These are phyloP conservation scores for Aplosporella prunicola DNA, from an alignment of 2,329 filamentous ascomycete genomes.

Conservation along the genomic window DNA sequence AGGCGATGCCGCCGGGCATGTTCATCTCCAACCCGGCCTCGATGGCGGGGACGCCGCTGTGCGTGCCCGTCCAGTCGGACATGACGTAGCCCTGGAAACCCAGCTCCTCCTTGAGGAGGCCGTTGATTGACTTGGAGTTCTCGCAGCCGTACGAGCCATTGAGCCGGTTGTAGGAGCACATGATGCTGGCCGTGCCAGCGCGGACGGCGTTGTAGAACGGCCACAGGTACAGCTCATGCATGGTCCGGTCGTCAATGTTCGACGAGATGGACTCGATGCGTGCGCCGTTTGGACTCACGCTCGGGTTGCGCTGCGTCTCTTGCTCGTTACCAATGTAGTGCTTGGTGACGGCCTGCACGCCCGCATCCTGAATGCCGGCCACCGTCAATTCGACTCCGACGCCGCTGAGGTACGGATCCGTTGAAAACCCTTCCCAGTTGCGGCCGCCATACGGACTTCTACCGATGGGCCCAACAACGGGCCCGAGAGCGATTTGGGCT, in stretches of 20 bases:
- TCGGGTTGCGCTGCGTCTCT: constrained; percentile 40
- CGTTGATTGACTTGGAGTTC: constrained; percentile 37
- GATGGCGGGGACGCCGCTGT: constrained; percentile 19
- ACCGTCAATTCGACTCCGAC: constrained; percentile 35
- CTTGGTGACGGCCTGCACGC: constrained; percentile 35
- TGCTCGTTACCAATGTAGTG: constrained; percentile 58
- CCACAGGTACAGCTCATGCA: constrained; percentile 71
- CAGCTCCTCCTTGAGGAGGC: constrained; percentile 42
- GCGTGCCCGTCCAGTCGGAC: constrained; percentile 16
- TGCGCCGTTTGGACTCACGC: constrained; percentile 22
- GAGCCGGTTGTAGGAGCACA: constrained; percentile 37
- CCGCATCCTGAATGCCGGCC: constrained; percentile 34
- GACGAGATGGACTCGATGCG: constrained; percentile 32
- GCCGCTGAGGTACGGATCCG: constrained; percentile 40
- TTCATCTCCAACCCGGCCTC: constrained; percentile 20
- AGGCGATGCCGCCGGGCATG: constrained; percentile 8
- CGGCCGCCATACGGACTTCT: constrained; percentile 35
- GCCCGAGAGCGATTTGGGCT: constrained; percentile 32
- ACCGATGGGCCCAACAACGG: constrained; percentile 36
- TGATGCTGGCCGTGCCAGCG: constrained; percentile 49
- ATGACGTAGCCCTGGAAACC: constrained; percentile 23
- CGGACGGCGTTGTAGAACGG: constrained; percentile 64
- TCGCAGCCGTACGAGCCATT: constrained; percentile 34
- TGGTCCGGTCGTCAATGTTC: constrained; percentile 61
- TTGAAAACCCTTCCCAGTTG: constrained; percentile 42